These are phyloP conservation scores for Silybum marianum DNA, from an alignment of 129 eudicot species.

Conservation along the genomic window DNA sequence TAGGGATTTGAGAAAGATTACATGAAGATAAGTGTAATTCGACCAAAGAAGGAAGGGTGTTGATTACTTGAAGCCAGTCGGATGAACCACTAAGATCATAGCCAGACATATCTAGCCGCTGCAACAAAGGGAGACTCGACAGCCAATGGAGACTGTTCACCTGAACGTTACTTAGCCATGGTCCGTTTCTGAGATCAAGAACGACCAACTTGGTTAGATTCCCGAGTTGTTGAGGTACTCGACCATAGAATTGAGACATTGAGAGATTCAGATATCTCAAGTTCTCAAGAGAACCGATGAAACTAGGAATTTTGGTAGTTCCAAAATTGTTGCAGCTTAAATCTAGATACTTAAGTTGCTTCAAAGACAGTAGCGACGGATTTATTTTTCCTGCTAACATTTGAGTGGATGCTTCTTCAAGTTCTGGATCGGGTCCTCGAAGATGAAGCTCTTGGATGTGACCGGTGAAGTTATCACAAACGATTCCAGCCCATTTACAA, in stretches of 20 bases:
- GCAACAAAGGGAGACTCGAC: slow-evolving; percentile 27
- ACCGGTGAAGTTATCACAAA: slow-evolving; percentile 30
- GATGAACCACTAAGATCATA: slow-evolving; percentile 27
- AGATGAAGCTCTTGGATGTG: slow-evolving; percentile 35
- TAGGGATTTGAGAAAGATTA: slow-evolving; percentile 21
- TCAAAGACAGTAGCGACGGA: slow-evolving; percentile 32
- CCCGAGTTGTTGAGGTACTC: slow-evolving; percentile 38
- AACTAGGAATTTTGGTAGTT: slow-evolving; percentile 7
- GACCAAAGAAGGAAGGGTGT: slow-evolving; percentile 34
- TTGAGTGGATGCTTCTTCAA: neutral
- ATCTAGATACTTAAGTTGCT: slow-evolving; percentile 33
- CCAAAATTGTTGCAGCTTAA: slow-evolving; percentile 36
- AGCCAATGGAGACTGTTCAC: slow-evolving; percentile 32
- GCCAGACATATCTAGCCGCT: slow-evolving; percentile 29
- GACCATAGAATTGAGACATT: slow-evolving; percentile 5
- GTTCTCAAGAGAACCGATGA: slow-evolving; percentile 3
- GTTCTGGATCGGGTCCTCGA: neutral
- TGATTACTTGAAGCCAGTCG: slow-evolving; percentile 40
- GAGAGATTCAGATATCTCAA: slow-evolving; percentile 27
- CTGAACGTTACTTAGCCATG: neutral
- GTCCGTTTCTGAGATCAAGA: slow-evolving; percentile 12
- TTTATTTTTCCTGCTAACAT: slow-evolving; percentile 22
- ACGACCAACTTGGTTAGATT: slow-evolving; percentile 29
- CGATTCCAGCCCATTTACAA: slow-evolving; percentile 19
- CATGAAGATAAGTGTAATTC: slow-evolving; percentile 32